Base-by-base conservation (phyloP, 352 stramenopile genomes). In the Nannochloropsis limnetica region DNA sequence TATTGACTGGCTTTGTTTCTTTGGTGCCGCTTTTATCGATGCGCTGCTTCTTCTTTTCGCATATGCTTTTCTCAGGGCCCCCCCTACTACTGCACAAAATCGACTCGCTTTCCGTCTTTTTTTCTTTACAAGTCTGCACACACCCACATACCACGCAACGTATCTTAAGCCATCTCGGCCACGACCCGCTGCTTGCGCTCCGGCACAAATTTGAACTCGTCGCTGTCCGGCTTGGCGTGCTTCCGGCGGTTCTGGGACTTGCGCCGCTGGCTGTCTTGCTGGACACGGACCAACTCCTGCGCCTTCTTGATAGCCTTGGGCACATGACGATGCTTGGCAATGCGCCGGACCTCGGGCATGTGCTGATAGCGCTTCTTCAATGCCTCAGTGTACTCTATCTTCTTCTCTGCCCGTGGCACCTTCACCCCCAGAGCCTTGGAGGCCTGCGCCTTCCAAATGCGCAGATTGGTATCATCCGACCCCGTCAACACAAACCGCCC, bases 231-330 rank as follows among this genome's bases (percentile, higher is more conserved):
- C 23, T 61, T 83, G 81, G 90, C 89, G 84, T 96, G 91, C 14
- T 90, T 89, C 23, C 90, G 90, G 32, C 89, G 87, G 88, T 95
- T 96, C 6, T 88, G 90, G 79, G 89, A 89, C 88, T 96, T 96
- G 81, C 92, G 89, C 83, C 93, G 89, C 61, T 93, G 90, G 86
- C 91, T 93, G n/a, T 89, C 83, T 80, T 81, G 88, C 81, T 91
- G 88, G 80, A 96, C 89, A 85, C 90, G 89, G 86, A 96, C 93
- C 83, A 91, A 90, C 49, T 93, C 87, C 23, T 92, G 91, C 80
- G 96, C 93, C 87, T 99, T 99, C 88, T 97, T 97, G 87, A 99
- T 96, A 80, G 95, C 91, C 87, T 98, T 98, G 11, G 97, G 96
- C 80, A 98, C 89, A 83, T 98, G 95, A 79, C 95, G 90, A 81